phyloP scores from a whole-genome alignment of 139 green algal genomes.

The Coccomyxa sp. region DNA sequence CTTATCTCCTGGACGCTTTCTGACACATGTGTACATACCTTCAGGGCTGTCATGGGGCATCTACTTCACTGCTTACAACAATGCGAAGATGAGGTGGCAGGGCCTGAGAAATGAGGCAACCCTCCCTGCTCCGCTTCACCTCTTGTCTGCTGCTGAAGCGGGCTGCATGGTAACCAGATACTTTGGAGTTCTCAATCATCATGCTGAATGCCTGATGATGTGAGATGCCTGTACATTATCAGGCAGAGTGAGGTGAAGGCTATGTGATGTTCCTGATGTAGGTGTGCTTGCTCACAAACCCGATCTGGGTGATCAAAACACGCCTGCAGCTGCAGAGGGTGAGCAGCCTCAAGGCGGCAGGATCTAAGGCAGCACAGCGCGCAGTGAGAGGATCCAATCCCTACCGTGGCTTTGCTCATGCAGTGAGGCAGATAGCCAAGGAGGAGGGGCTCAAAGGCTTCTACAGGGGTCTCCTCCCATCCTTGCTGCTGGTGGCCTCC shows the following conservation, averaged over 20 bases:
- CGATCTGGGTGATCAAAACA: constrained; percentile 93
- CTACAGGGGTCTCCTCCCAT: constrained; percentile 85
- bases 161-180: constrained; percentile 50
- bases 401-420: constrained; percentile 72
- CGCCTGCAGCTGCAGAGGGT: constrained; percentile 79
- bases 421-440: constrained; percentile 55
- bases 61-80: constrained; percentile 82
- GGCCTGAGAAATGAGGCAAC: constrained; percentile 7
- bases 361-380: neutral
- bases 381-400: neutral
- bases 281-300: constrained; percentile 86
- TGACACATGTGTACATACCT: neutral
- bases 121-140: constrained; percentile 52
- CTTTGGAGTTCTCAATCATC: neutral
- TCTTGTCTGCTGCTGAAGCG: constrained; percentile 71
- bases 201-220: neutral
- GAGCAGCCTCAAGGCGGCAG: neutral
- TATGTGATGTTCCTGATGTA: constrained; percentile 10
- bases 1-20: neutral
- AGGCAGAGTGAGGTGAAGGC: neutral
- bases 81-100: constrained; percentile 54
- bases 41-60: constrained; percentile 74
- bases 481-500: constrained; percentile 75
- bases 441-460: constrained; percentile 79
- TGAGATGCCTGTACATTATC: neutral